Base-by-base conservation (phyloP, 345 rosid species). In the Lagerstroemia speciosa region DNA sequence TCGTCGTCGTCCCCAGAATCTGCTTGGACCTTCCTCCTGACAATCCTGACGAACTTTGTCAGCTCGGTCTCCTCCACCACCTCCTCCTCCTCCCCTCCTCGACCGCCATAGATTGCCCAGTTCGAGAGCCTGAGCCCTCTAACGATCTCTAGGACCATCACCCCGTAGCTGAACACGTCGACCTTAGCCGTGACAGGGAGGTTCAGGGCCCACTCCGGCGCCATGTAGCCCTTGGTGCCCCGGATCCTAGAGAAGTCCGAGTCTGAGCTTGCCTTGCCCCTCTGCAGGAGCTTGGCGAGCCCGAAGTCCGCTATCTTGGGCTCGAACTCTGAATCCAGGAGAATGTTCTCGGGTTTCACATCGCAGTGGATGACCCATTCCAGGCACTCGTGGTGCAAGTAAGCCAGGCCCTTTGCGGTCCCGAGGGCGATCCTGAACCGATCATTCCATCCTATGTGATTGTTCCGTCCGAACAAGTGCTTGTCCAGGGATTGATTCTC, bases 251-350 rank as follows among this genome's bases (percentile, higher is more conserved):
- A 41, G 46, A 41, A 41, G 14, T 41, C 2, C 16, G 46, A 41
- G 14, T 41, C 2, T 9, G 46, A 41, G 46, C 14, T 41, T 3
- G 14, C 16, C 0, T 41, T 41, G 9, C 14, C 46, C 14, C 17
- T 36, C 0, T 74, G 34, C n/a, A 64, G 71, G 33, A 79, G 11
- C 48, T 79, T 79, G 14, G 82, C 79, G 14, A 76, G 75, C 0
- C 82, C 82, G 17, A 79, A 76, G 50, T 76, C 82, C 0, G 79
- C 67, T 30, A 82, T 67, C 70, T 72, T 67, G 10, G 79, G 66
- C 14, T 6, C 40, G 69, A 67, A 73, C 31, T 65, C 61, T 2
- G 64, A 3, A 26, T 65, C 75, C n/a, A 77, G 67, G 45, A 75
- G 34, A 20, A 71, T 72, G 22, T 70, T 72, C 32, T 73, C 77